phyloP scores from a whole-genome alignment of 306 rosid species.

The Lagenaria siceraria region DNA sequence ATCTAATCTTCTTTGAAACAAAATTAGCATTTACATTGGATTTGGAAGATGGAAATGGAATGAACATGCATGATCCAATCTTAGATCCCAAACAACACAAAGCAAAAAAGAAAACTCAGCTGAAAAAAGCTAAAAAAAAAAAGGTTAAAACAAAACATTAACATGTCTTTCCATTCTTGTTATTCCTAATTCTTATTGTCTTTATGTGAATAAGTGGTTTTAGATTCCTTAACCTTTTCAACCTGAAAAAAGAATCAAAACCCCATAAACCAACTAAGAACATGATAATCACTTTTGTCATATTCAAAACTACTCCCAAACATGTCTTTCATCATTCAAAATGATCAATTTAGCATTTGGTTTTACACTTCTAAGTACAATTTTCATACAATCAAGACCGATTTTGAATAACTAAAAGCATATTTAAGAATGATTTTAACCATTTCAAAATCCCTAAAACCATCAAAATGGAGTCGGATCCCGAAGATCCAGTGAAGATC shows the following conservation, averaged over 20 bases:
- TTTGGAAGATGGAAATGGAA: not conserved
- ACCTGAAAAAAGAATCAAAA: not conserved
- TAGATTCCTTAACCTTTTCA: not conserved
- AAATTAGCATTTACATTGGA: not conserved
- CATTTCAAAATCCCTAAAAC: not conserved
- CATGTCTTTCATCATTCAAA: too few relatives aligned
- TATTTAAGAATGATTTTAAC: too few relatives aligned
- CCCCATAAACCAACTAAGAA: not conserved
- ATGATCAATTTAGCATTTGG: too few relatives aligned
- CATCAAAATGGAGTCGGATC: not conserved
- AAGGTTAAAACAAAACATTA: not conserved
- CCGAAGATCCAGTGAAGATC: constrained; percentile 4
- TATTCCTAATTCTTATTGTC: not conserved
- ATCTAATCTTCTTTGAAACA: not conserved
- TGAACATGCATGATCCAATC: not conserved
- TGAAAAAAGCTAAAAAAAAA: not conserved
- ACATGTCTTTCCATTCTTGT: not conserved
- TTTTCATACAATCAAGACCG: too few relatives aligned
- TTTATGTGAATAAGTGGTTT: not conserved
- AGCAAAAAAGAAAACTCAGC: not conserved
- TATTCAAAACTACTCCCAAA: too few relatives aligned
- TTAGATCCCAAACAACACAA: not conserved
- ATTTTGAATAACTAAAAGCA: too few relatives aligned
- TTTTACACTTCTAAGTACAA: too few relatives aligned
- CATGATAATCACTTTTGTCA: not conserved